phyloP scores from a whole-genome alignment of 1,139 yeast species.

The Blastobotrys persicus region DNA sequence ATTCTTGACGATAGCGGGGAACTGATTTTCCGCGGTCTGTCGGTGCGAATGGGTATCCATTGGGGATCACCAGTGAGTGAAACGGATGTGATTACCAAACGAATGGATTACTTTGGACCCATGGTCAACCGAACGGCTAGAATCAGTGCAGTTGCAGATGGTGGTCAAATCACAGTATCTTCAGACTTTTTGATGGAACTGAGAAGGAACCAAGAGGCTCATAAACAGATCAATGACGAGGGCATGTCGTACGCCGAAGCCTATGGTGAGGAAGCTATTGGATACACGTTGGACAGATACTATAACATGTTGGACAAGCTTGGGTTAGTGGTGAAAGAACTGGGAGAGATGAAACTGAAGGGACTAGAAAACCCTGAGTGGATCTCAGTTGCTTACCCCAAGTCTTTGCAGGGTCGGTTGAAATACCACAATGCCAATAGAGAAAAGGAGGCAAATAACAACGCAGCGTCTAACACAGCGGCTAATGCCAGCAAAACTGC shows the following conservation, averaged over 20 bases:
- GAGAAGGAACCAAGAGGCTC: slow-evolving; percentile 54
- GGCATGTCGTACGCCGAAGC: slow-evolving; percentile 50
- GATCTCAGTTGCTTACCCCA: slow-evolving; percentile 77
- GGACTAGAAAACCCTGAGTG: slow-evolving; percentile 93
- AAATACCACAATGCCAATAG: slow-evolving; percentile 42
- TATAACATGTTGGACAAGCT: slow-evolving; percentile 61
- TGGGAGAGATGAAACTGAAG: slow-evolving; percentile 87
- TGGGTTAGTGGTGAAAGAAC: slow-evolving; percentile 65
- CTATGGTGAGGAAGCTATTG: slow-evolving; percentile 58
- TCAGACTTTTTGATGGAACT: slow-evolving; percentile 77
- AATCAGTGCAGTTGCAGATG: slow-evolving; percentile 92
- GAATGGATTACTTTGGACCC: slow-evolving; percentile 99
- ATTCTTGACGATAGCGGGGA: slow-evolving; percentile 64
- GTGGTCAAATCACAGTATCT: slow-evolving; percentile 93
- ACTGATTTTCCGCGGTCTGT: slow-evolving; percentile 76
- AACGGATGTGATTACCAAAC: slow-evolving; percentile 85
- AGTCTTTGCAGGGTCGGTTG: slow-evolving; percentile 56
- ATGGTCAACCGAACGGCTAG: slow-evolving; percentile 96
- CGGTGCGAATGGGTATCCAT: slow-evolving; percentile 97
- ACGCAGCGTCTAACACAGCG: background rate
- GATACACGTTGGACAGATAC: slow-evolving; percentile 66
- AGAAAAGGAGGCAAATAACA: slow-evolving; percentile 10
- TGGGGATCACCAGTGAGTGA: slow-evolving; percentile 99
- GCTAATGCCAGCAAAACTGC: background rate
- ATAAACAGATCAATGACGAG: slow-evolving; percentile 44